phyloP scores from a whole-genome alignment of 768 basidiomycete genomes.

The Leucosporidium yakuticum region DNA sequence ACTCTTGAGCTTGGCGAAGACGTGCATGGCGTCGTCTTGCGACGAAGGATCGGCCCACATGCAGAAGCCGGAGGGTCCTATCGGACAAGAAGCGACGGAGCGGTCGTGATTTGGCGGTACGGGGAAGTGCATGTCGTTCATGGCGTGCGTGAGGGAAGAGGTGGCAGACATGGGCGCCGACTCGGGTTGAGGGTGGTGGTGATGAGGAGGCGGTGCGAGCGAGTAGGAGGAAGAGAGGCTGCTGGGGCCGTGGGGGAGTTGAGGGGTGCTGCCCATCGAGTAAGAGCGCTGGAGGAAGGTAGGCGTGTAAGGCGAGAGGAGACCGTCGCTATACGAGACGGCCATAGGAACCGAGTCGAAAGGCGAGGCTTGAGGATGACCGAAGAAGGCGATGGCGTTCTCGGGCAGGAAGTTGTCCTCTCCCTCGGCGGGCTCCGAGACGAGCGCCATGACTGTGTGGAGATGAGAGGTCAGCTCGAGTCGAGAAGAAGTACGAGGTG shows the following conservation, averaged over 20 bases:
- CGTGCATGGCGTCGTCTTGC: neutral
- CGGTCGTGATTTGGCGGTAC: neutral
- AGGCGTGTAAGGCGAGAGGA: constrained; percentile 7
- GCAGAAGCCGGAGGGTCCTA: constrained; percentile 19
- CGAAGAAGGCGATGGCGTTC: constrained; percentile 32
- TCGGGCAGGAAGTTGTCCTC: constrained; percentile 32
- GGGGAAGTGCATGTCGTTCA: constrained; percentile 28
- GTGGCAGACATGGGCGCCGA: constrained; percentile 14
- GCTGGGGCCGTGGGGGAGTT: neutral
- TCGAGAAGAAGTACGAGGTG: neutral
- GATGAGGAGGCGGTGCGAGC: neutral
- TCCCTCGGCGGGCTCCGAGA: constrained; percentile 33
- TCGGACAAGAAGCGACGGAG: constrained; percentile 6
- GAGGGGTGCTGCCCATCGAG: constrained; percentile 11
- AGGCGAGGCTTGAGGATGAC: neutral
- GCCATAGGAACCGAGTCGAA: neutral
- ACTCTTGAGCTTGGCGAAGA: neutral
- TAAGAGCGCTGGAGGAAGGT: constrained; percentile 22
- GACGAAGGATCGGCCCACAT: neutral
- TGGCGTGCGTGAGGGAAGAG: constrained; percentile 18
- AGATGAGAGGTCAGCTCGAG: neutral
- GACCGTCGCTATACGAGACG: neutral
- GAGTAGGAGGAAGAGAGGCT: neutral
- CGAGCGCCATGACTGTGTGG: constrained; percentile 33
- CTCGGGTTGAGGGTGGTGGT: neutral